Percentiles rank a stretch among this genome's conserved stretches.
phyloP scores from a whole-genome alignment of 2,329 filamentous ascomycete species.

The Fusarium incarnatum region DNA sequence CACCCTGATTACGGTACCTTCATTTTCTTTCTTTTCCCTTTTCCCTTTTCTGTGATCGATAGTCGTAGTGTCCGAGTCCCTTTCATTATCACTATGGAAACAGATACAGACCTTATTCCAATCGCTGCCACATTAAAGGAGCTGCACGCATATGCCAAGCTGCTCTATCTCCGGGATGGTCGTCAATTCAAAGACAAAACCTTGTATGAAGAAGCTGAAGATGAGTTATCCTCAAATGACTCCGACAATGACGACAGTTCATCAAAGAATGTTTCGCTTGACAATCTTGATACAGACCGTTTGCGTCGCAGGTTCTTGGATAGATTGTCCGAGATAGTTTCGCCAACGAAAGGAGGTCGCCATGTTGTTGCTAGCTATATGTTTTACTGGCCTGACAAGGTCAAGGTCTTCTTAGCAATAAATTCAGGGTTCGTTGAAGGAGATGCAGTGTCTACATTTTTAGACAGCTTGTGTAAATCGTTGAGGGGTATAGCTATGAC shows the following conservation, averaged over 20 bases:
- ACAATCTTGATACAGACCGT: neutral
- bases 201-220: neutral
- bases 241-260: neutral
- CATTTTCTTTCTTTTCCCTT: too few species aligned
- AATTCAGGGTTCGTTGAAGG: neutral
- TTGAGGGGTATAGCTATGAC: neutral
- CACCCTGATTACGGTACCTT: too few species aligned
- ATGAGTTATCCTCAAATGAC: neutral
- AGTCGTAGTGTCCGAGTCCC: neutral
- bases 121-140: neutral
- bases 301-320: neutral
- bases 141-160: neutral
- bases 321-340: neutral
- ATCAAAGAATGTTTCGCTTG: neutral
- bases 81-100: neutral
- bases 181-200: neutral
- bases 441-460: neutral
- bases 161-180: neutral
- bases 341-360: neutral
- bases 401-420: neutral
- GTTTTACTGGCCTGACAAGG: neutral
- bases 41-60: too few species aligned
- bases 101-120: neutral
- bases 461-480: neutral
- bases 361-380: neutral